Evolutionary conservation across 306 rosid species (phyloP), one percentile per base, ranked within the genome.

Genomic region (Gleditsia sinensis): DNA sequence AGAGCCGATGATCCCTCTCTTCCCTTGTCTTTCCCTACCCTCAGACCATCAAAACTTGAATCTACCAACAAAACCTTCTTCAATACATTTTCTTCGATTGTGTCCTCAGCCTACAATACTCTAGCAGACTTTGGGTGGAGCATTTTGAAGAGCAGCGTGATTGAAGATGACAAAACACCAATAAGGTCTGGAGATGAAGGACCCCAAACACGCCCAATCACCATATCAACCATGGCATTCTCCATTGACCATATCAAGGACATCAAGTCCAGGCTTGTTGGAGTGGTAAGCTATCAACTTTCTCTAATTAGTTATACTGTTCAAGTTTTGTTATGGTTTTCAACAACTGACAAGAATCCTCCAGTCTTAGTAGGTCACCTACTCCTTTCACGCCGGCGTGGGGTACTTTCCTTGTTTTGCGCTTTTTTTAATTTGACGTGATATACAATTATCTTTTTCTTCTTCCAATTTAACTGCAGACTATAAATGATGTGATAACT

Each of bases 1-100:
- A 74, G 91, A 42, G 86, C 83, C 19, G 85, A 80, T 40, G 37
- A 90, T 46, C 89, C 89, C 9, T 75, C 75, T 65, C 82, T 83
- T 67, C 92, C 96, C 4, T 67, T 85, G 20, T 75, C 90, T 2
- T 85, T 90, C 57, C 92, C 96, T 16, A 72, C 85, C 12, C 50
- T 50, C 39, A 71, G 45, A 17, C 57, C 77, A 8, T 1, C 83
- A 16, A 64, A 36, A 23, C 16, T 9, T 46, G 59, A 72, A 32
- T 1, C 63, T 42, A 30, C 39, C 2, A 13, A 16, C 2, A 17
- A 36, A 9, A 67, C 65, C 14, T 0, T 51, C 50, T 45, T 30
- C 16, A 20, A 11, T 9, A 55, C 21, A 23, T 25, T 80, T 14
- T 62, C 83, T 19, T 45, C 21, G 27, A 3, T 70, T 48, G 11